Evolutionary conservation across 1,284 basidiomycete genomes (phyloP), one percentile per base, ranked within the genome.

Genomic region (Phellopilus nigrolimitatus): DNA sequence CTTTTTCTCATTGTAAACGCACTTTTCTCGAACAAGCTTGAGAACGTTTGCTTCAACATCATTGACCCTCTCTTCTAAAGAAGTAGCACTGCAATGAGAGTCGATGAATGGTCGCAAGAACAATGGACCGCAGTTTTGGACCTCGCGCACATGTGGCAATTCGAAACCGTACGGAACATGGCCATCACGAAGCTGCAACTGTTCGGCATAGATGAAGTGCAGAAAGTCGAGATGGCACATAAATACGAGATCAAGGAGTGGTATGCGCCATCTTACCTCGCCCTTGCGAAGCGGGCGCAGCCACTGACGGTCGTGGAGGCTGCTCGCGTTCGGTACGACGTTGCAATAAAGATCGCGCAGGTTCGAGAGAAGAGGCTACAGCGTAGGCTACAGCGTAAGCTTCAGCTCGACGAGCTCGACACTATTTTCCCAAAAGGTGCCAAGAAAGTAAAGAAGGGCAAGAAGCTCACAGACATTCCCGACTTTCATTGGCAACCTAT

Each of bases 71-170:
- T n/a, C n/a, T n/a, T n/a, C n/a, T n/a, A n/a, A n/a, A n/a, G n/a
- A n/a, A n/a, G n/a, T n/a, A n/a, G n/a, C n/a, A n/a, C n/a, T n/a
- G n/a, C n/a, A n/a, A n/a, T n/a, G n/a, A n/a, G n/a, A n/a, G n/a
- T n/a, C 4, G 8, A 8, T 21, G 19, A 34, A 27, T 21, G 10
- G 7, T 15, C 15, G 13, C 4, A 19, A 10, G 21, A 48, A n/a
- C 40, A 52, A 19, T 52, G 50, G 50, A 30, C 38, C 15, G 7
- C 5, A 13, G 24, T 52, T 28, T 33, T 46, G 3, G 43, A 45
- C 21, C 34, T 52, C 12, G 50, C 43, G 24, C 41, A 46, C 22
- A 46, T 12, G 33, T 52, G 50, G 50, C 33, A 48, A 12, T 52
- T 52, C 50, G 21, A 45, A 8, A 25, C 19, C 13, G 36, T 47